These are phyloP conservation scores for Eucalyptus pauciflora DNA, from an alignment of 345 rosid genomes.

Conservation along the genomic window DNA sequence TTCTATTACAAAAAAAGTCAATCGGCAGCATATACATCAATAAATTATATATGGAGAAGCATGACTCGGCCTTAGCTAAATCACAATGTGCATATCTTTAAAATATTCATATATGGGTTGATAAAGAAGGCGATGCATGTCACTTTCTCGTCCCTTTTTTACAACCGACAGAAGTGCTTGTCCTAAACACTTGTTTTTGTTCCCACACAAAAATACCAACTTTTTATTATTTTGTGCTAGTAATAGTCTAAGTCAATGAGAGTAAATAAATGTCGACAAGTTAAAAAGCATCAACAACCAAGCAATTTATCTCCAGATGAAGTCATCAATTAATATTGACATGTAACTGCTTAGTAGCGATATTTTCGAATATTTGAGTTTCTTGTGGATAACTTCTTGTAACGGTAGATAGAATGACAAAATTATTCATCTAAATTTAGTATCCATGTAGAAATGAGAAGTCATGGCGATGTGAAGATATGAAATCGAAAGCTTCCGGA, in stretches of 20 bases:
- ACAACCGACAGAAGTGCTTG: too few relatives aligned
- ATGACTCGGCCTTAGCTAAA: not conserved
- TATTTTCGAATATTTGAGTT: not conserved
- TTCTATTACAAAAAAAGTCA: not conserved
- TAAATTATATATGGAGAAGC: not conserved
- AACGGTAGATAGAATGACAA: not conserved
- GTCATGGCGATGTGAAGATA: not conserved
- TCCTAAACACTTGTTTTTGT: not conserved
- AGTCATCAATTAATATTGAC: not conserved
- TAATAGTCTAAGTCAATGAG: not conserved
- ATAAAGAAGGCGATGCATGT: not conserved
- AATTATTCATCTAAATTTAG: not conserved
- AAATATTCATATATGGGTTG: not conserved
- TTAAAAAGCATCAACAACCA: accelerated
- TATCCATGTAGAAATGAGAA: not conserved
- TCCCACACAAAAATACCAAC: not conserved
- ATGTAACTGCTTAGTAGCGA: not conserved
- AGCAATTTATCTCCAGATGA: not conserved
- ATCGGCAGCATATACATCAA: not conserved
- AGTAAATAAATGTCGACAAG: not conserved
- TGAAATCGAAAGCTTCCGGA: not conserved
- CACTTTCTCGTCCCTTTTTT: not conserved
- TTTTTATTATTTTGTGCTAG: not conserved
- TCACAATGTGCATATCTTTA: not conserved
- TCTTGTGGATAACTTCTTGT: not conserved